These are phyloP conservation scores for Talaromyces marneffei DNA, from an alignment of 2,329 filamentous ascomycete genomes.

Conservation along the genomic window DNA sequence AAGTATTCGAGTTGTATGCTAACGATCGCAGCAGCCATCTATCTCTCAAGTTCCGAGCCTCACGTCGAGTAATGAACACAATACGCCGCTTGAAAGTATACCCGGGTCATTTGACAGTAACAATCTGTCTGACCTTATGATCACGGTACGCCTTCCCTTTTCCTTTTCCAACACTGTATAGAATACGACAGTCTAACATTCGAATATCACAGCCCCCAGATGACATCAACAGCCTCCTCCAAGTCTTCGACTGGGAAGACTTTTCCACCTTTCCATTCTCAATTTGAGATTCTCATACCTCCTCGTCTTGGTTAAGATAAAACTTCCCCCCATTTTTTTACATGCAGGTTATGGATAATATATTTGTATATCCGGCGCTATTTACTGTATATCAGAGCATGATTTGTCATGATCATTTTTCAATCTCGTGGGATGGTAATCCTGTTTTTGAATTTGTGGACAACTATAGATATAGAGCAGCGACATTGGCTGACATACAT, in stretches of 20 bases:
- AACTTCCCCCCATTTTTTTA: not conserved
- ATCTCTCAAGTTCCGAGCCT: conserved; percentile 7
- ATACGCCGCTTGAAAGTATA: conserved; percentile 6
- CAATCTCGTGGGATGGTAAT: not conserved
- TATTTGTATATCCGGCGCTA: not conserved
- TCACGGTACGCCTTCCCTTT: conserved; percentile 8
- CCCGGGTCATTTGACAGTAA: conserved; percentile 10
- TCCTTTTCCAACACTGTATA: not conserved
- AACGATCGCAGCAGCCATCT: conserved; percentile 1
- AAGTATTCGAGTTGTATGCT: not conserved
- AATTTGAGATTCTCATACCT: not conserved
- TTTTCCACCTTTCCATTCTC: conserved; percentile 9
- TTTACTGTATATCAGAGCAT: not conserved
- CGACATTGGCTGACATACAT: not conserved
- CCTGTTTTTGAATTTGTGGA: not conserved
- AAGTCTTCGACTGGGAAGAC: conserved; percentile 17
- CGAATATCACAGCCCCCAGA: conserved; percentile 10
- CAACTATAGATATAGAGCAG: not conserved
- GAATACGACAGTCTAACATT: not conserved
- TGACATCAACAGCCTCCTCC: conserved; percentile 14
- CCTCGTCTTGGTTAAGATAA: not conserved
- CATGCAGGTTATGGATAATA: too few relatives aligned
- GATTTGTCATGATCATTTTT: not conserved
- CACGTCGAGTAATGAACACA: not conserved
- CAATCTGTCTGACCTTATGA: conserved; percentile 11